These are phyloP conservation scores for Xylaria acuta DNA, from an alignment of 495 filamentous ascomycete species.

Conservation along the genomic window DNA sequence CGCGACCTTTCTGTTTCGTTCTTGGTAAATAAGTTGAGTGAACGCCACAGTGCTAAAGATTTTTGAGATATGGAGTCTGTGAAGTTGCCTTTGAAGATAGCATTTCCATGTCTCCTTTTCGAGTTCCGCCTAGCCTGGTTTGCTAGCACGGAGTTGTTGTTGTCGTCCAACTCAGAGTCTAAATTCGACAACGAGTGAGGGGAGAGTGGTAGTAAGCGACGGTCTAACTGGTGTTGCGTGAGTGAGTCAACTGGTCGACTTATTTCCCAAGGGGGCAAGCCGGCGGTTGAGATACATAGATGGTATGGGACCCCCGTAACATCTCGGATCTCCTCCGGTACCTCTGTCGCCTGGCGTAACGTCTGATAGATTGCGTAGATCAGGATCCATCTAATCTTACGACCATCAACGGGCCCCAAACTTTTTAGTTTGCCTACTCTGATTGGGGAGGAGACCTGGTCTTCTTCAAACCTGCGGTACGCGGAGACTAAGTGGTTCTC, in stretches of 20 bases:
- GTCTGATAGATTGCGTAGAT: constrained; percentile 74
- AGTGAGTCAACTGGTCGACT: constrained; percentile 26
- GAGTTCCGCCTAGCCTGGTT: constrained; percentile 25
- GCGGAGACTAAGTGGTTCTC: constrained; percentile 50
- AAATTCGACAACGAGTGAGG: constrained; percentile 16
- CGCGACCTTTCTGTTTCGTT: background rate
- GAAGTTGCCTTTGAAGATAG: background rate
- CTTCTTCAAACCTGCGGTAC: constrained; percentile 56
- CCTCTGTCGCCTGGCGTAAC: constrained; percentile 56
- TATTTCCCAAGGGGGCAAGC: constrained; percentile 51
- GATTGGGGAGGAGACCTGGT: constrained; percentile 42
- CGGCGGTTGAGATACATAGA: constrained; percentile 47
- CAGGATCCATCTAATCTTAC: constrained; percentile 73
- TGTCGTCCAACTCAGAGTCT: constrained; percentile 52
- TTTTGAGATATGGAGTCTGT: background rate
- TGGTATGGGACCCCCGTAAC: constrained; percentile 46
- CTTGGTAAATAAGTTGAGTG: background rate
- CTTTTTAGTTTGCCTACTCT: constrained; percentile 50
- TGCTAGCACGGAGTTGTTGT: constrained; percentile 47
- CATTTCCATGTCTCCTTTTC: background rate
- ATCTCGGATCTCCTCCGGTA: constrained; percentile 47
- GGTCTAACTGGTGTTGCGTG: background rate
- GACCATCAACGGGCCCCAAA: constrained; percentile 58
- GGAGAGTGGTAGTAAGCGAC: background rate
- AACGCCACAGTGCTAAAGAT: background rate